Evolutionary conservation across 164 flowering plant genomes (phyloP), one percentile per base, ranked within the genome.

Genomic region (Tetrastigma voinierianum): DNA sequence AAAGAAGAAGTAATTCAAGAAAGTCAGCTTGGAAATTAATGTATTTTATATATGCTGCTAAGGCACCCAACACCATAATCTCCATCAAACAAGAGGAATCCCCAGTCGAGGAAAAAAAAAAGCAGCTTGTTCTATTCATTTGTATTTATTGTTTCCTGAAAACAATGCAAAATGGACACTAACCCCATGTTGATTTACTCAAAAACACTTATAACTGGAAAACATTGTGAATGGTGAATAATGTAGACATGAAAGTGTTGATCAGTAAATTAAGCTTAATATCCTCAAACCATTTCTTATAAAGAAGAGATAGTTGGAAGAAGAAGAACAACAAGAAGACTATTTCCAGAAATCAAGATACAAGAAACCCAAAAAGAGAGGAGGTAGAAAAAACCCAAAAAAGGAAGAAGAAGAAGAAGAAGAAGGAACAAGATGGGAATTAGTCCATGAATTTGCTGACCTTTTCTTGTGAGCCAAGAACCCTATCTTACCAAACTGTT

Each of bases 401-500:
- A 52, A 52, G 19, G 19, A 52, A 10, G 20, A 21, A 65, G 40
- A 57, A 49, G 68, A 62, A 44, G 52, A 64, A 56, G 49, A 65
- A 59, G n/a, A 45, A 59, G 52, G 43, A 65, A 54, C 65, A 62
- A 20, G 67, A 65, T 47, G 57, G 54, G 16, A 32, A 32, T 9
- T 9, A 61, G 40, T 70, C 72, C 63, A 60, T 66, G 71, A 60
- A 77, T 70, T 70, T 51, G 52, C 85, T 82, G 83, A 79, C 85
- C 85, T 77, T 68, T 61, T 7, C 40, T 32, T n/a, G 14, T 64
- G 59, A 57, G 51, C 49, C 62, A 52, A 47, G 15, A 16, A 45
- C 24, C 58, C 40, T 32, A 32, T 46, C 55, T n/a, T 46, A 25
- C 10, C 63, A 57, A 47, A 62, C 6, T 32, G 40, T 4, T 24